Evolutionary conservation across 306 rosid species (phyloP).

Genomic region (Mimosa bimucronata): DNA sequence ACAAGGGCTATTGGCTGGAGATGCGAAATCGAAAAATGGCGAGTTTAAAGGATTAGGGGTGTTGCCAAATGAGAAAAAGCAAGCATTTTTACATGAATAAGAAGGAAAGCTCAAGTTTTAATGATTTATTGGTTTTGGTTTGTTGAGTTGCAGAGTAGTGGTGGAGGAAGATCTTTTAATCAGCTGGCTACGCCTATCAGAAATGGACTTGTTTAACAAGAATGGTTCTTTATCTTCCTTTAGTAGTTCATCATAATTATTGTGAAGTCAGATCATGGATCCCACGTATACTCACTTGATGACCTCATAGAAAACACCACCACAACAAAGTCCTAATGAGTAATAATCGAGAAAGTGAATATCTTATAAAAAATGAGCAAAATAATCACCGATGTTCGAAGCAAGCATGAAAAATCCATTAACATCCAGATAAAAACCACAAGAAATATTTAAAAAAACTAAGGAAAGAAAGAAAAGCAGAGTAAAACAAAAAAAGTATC

Average conservation of each 20-base stretch:
- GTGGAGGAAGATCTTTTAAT: constrained; percentile 42
- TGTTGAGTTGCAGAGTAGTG: constrained; percentile 44
- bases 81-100: constrained; percentile 64
- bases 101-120: constrained; percentile 36
- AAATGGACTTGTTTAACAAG: constrained; percentile 58
- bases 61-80: constrained; percentile 62
- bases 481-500: background rate
- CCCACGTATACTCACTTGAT: too few species aligned
- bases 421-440: background rate
- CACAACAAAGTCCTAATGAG: background rate
- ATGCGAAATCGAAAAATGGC: constrained; percentile 71
- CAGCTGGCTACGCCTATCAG: constrained; percentile 54
- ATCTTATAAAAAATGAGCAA: background rate
- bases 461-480: background rate
- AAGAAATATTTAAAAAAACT: background rate
- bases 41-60: constrained; percentile 72
- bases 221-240: constrained; percentile 75
- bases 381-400: background rate
- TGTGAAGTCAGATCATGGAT: too few species aligned
- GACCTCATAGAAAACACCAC: background rate
- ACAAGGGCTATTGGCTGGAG: constrained; percentile 70
- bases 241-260: constrained; percentile 45
- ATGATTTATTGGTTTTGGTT: constrained; percentile 42
- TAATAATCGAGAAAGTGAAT: background rate
- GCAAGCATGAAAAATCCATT: background rate